Percentiles rank a stretch among this genome's conserved stretches.
Conservation (phyloP, 148 eudicot species). For the Diospyros kaki region DNA sequence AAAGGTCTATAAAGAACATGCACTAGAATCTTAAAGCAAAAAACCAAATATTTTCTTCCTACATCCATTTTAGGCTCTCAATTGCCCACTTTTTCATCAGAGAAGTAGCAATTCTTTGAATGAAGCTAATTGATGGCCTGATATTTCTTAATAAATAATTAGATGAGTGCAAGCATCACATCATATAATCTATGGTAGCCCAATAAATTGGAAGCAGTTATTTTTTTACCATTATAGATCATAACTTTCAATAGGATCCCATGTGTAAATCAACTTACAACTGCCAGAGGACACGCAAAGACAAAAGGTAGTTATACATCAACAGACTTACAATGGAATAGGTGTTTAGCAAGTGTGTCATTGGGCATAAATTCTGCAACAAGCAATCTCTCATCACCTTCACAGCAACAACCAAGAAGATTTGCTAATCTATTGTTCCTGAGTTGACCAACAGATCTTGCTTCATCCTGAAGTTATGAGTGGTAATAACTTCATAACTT, state of each 20-base stretch:
- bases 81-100: background rate
- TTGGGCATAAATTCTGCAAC: slow-evolving; percentile 98
- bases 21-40: background rate
- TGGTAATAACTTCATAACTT: background rate
- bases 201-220: background rate
- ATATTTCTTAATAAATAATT: background rate
- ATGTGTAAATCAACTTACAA: slow-evolving; percentile 3
- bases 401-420: slow-evolving; percentile 86
- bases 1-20: background rate
- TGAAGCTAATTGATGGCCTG: background rate
- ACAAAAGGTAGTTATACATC: background rate
- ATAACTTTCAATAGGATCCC: background rate
- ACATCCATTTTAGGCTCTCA: background rate
- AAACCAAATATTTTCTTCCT: background rate
- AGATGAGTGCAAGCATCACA: slow-evolving; percentile 1
- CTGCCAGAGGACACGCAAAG: slow-evolving; percentile 1
- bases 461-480: slow-evolving; percentile 66
- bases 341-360: slow-evolving; percentile 89
- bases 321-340: slow-evolving; percentile 81
- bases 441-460: slow-evolving; percentile 88
- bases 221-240: background rate
- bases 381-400: slow-evolving; percentile 84
- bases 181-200: background rate
- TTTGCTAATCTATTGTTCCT: slow-evolving; percentile 71
- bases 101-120: background rate